phyloP scores from a whole-genome alignment of 208 protist species.

The Trypanosoma congolense region DNA sequence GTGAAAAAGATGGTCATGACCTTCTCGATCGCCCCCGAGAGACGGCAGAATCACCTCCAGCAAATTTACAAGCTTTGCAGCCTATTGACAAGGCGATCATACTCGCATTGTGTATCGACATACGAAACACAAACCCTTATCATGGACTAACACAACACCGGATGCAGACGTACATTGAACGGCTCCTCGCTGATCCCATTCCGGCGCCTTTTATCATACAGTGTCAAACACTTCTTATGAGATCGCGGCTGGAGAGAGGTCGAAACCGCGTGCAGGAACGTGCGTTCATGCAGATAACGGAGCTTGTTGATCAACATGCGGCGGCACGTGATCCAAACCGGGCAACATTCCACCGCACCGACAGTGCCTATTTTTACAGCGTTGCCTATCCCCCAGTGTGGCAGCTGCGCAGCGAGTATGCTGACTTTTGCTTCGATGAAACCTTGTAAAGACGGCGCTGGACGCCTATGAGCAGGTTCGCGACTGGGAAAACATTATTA shows the following conservation, averaged over 20 bases:
- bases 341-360: constrained; percentile 38
- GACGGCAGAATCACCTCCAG: constrained; percentile 30
- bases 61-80: constrained; percentile 51
- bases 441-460: constrained; percentile 80
- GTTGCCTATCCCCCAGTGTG: constrained; percentile 80
- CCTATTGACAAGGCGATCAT: constrained; percentile 85
- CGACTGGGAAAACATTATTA: constrained; percentile 87
- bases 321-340: constrained; percentile 46
- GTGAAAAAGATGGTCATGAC: constrained; percentile 81
- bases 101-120: constrained; percentile 79
- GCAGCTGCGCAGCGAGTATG: constrained; percentile 80
- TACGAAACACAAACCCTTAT: constrained; percentile 84
- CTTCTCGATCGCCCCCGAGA: constrained; percentile 73
- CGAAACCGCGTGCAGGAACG: constrained; percentile 80
- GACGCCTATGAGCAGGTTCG: constrained; percentile 83
- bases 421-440: constrained; percentile 79
- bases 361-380: constrained; percentile 77
- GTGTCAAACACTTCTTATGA: constrained; percentile 67
- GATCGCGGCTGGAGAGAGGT: constrained; percentile 67
- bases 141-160: constrained; percentile 85
- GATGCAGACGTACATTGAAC: constrained; percentile 87
- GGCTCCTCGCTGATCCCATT: constrained; percentile 72
- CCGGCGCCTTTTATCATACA: constrained; percentile 69
- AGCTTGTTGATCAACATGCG: constrained; percentile 83
- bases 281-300: constrained; percentile 86